Conservation (phyloP, 164 flowering plant genomes). For the grape (Vitis vinifera) region ASM3070453v1 NC_081811.1:6999001-6999500, state of each 20-base stretch:
- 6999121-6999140: too few relatives aligned
- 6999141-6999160: too few relatives aligned
- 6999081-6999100: background rate
- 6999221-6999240: background rate
- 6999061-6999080: background rate
- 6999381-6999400: conserved; percentile 5
- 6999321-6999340: background rate
- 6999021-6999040: background rate
- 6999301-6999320: background rate
- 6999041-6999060: background rate
- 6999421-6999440: conserved; percentile 7
- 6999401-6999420: conserved; percentile 7
- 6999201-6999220: background rate
- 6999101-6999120: background rate
- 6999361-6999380: background rate
- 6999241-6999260: too few relatives aligned
- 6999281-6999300: background rate
- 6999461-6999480: conserved; percentile 2
- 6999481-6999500: background rate
- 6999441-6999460: conserved; percentile 4
- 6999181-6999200: background rate
- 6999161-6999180: too few relatives aligned
- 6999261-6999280: too few relatives aligned
- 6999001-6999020: background rate
- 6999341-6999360: background rate